Base-by-base conservation (phyloP, 2,329 filamentous ascomycete genomes). In the Emergomyces orientalis region DNA sequence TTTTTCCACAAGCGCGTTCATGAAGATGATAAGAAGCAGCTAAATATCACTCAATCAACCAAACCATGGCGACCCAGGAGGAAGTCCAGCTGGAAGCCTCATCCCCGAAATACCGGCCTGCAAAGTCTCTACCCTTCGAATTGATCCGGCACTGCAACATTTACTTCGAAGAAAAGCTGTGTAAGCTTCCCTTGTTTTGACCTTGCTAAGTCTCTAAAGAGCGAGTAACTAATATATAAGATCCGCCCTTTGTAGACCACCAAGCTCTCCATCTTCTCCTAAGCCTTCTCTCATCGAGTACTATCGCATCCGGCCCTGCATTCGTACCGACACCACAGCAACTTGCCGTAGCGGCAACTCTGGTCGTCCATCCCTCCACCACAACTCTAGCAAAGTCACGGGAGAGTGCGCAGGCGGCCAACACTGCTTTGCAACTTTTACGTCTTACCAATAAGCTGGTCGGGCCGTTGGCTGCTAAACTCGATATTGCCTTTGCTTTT, bases 341-440 rank as follows among this genome's bases (percentile, higher is more conserved):
- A 67, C 79, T 97, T 30, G 87, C 89, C 8, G 79, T 97, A 9
- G 82, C 91, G n/a, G 85, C 82, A 52, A 94, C 90, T 1, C 79
- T 97, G n/a, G 76, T 87, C n/a, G 83, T 94, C 17, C 91, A 96
- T 70, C 93, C 93, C 0, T 77, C 80, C 30, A 84, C 89, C 66
- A 97, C 92, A 0, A 94, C 87, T 2, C 86, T 89, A 59, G 83
- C 88, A 3, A 80, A 82, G 34, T 83, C 85, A 9, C 70, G 77
- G 14, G 86, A 88, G 25, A 83, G 85, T 61, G 75, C 82, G 60
- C 81, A 86, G 58, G 84, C 89, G 11, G 80, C 90, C 2, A 82
- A 86, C 61, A 80, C 85, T 45, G 86, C 91, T 1, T 77, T 93
- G 37, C 79, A 81, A 45, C 89, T 94, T 63, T 81, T 97, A 1